phyloP scores from a whole-genome alignment of 106 monocot species.

The Platanthera zijinensis region DNA sequence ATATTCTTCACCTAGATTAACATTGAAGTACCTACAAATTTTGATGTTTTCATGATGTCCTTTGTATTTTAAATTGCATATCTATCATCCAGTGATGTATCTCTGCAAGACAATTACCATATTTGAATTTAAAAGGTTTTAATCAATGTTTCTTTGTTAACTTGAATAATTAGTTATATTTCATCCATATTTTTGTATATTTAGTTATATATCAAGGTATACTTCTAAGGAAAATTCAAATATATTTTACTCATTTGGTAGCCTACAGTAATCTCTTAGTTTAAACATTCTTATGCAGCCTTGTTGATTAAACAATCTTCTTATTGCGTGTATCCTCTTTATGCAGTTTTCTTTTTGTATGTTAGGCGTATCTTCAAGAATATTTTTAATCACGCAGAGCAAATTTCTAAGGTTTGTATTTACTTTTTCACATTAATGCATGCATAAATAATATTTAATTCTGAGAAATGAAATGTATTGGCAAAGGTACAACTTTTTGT shows the following conservation, averaged over 20 bases:
- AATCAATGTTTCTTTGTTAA: not conserved
- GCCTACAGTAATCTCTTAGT: not conserved
- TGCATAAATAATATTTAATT: not conserved
- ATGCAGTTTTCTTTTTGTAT: conserved; percentile 90
- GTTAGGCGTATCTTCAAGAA: conserved; percentile 87
- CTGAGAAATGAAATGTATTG: not conserved
- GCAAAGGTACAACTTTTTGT: not conserved
- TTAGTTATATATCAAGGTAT: not conserved
- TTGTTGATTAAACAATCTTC: too few species aligned
- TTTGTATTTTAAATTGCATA: not conserved
- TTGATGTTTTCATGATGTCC: not conserved
- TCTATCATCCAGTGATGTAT: not conserved
- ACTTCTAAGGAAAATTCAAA: not conserved
- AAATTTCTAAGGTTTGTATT: conserved; percentile 81
- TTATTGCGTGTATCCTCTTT: not conserved
- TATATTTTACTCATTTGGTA: not conserved
- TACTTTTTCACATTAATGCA: not conserved
- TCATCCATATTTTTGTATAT: not conserved
- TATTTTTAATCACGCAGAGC: conserved; percentile 94
- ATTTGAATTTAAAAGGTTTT: not conserved
- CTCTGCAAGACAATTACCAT: not conserved
- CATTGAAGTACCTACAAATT: not conserved
- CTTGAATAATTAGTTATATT: not conserved
- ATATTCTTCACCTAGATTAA: not conserved
- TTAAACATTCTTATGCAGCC: not conserved